Conservation (phyloP, 1,284 basidiomycete species). For the Ustilago tritici region DNA sequence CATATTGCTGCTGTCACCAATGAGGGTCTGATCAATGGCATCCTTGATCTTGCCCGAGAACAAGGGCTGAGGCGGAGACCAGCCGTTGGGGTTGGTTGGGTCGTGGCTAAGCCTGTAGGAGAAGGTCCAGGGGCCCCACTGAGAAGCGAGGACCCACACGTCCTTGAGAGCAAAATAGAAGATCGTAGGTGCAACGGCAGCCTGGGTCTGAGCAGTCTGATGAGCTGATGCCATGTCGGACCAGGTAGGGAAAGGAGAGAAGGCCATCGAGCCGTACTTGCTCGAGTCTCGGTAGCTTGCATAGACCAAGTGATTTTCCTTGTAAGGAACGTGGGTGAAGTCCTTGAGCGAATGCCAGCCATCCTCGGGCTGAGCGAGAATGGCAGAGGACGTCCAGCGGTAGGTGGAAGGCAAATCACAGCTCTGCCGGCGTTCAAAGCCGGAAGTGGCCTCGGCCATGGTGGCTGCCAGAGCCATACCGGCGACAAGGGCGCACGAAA, state of each 20-base stretch:
- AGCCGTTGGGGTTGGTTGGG: slow-evolving; percentile 30
- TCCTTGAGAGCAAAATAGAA: slow-evolving; percentile 26
- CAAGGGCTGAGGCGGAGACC: slow-evolving; percentile 22
- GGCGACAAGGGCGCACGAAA: slow-evolving; percentile 15
- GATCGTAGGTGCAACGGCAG: slow-evolving; percentile 31
- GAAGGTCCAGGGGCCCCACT: slow-evolving; percentile 22
- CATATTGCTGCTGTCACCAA: slow-evolving; percentile 29
- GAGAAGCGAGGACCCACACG: slow-evolving; percentile 28
- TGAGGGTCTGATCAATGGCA: slow-evolving; percentile 39
- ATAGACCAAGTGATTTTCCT: slow-evolving; percentile 38
- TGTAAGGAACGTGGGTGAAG: slow-evolving; percentile 43
- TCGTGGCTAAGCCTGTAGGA: slow-evolving; percentile 25
- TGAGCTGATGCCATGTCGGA: slow-evolving; percentile 32
- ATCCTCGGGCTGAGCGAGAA: slow-evolving; percentile 29
- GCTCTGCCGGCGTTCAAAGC: slow-evolving; percentile 16
- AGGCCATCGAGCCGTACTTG: slow-evolving; percentile 42
- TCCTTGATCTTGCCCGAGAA: slow-evolving; percentile 24
- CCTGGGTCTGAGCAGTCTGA: slow-evolving; percentile 16
- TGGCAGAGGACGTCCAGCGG: slow-evolving; percentile 27
- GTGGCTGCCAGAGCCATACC: slow-evolving; percentile 29
- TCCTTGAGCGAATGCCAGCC: slow-evolving; percentile 33
- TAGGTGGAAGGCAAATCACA: slow-evolving; percentile 35
- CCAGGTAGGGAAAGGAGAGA: slow-evolving; percentile 31
- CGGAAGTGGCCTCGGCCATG: slow-evolving; percentile 8
- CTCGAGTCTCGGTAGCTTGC: slow-evolving; percentile 17